Base-by-base conservation (phyloP, 2,329 filamentous ascomycete species). In the Myriosclerotinia curreyana region DNA sequence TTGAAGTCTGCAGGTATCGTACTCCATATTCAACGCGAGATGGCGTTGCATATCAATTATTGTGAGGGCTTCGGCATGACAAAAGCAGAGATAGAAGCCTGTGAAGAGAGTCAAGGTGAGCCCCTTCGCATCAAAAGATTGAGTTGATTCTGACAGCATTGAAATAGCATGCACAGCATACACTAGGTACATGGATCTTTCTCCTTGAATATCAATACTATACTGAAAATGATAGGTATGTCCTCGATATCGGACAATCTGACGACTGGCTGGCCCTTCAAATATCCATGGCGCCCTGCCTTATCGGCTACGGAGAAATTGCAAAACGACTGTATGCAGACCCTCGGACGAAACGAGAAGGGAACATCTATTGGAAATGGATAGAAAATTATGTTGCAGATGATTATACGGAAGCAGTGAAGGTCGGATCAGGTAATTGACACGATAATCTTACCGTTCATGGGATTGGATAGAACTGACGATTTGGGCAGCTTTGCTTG, bases 231-330 rank as follows among this genome's bases (percentile, higher is more conserved):
- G 22, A 46, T 42, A 81, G 90, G 74, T 96, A 94, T 75, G 88
- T 96, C 34, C 86, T 97, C 62, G 94, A 98, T 72, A 82, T 96
- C 25, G 94, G 94, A 8, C 86, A 92, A 70, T 92, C 89, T 1
- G 86, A 95, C 73, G 92, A 96, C 78, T 96, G 89, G 87, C 81
- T 97, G 52, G 92, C 88, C 5, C 82, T 98, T 12, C 92, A 96
- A 72, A 80, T 97, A 67, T 88, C 91, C 5, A 81, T 97, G 62
- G 86, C 93, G 17, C 92, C 94, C 0, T 97, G 94, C 74, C 80
- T 96, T 40, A 83, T 97, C n/a, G 94, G 94, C 50, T 97, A 98
- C 75, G 88, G 88, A 12, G 85, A 85, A 64, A 90, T 96, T 66
- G 94, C 91, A 7, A 82, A 82, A 71, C 83, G 91, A 71, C 80